phyloP scores from a whole-genome alignment of 768 basidiomycete genomes.

The Collybiopsis confluens region DNA sequence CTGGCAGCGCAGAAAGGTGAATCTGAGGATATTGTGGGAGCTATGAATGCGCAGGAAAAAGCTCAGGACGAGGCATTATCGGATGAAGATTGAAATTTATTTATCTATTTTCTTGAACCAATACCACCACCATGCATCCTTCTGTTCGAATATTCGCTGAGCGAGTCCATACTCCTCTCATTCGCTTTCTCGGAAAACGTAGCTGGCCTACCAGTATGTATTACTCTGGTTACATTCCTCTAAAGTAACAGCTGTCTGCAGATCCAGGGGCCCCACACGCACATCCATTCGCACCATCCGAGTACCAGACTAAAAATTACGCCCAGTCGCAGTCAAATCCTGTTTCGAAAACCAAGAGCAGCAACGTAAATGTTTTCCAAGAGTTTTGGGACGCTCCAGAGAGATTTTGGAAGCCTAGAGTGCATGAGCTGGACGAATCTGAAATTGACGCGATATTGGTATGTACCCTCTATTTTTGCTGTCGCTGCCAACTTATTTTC shows the following conservation, averaged over 20 bases:
- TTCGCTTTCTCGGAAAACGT: slow-evolving; percentile 60
- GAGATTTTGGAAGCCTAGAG: slow-evolving; percentile 49
- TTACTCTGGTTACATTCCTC: background rate
- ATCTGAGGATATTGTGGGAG: slow-evolving; percentile 75
- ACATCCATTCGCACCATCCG: slow-evolving; percentile 67
- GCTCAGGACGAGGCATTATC: slow-evolving; percentile 47
- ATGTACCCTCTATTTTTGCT: slow-evolving; percentile 22
- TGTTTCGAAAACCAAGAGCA: slow-evolving; percentile 13
- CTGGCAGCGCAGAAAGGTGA: slow-evolving; percentile 76
- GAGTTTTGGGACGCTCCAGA: slow-evolving; percentile 69
- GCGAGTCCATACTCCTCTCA: slow-evolving; percentile 53
- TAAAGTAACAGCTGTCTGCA: slow-evolving; percentile 13
- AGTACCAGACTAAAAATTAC: slow-evolving; percentile 47
- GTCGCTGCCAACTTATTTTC: no score
- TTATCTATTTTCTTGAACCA: no score
- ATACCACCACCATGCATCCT: slow-evolving; percentile 22
- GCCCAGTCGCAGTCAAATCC: slow-evolving; percentile 25
- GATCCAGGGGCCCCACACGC: slow-evolving; percentile 41
- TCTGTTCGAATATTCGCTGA: slow-evolving; percentile 32
- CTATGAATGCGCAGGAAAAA: slow-evolving; percentile 74
- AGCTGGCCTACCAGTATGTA: slow-evolving; percentile 41
- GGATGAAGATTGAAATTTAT: slow-evolving; percentile 59
- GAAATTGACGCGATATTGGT: slow-evolving; percentile 72
- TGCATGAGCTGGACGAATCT: slow-evolving; percentile 42
- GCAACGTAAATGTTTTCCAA: slow-evolving; percentile 19